These are phyloP conservation scores for Didymella segeticola DNA, from an alignment of 2,329 filamentous ascomycete genomes.

Conservation along the genomic window DNA sequence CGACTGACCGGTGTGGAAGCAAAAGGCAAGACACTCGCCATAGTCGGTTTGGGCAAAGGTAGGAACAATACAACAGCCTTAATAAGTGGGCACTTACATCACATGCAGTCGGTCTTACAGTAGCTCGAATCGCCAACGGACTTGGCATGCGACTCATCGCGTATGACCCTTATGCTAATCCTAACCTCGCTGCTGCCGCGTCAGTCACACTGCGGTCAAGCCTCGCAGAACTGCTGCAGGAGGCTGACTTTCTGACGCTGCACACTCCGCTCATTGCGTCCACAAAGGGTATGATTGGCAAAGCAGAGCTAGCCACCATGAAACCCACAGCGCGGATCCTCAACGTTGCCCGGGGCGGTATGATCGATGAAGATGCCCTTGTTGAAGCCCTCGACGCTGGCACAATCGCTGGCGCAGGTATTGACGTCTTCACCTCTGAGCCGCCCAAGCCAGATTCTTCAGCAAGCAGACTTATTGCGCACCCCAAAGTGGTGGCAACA, in stretches of 20 bases:
- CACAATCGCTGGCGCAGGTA: constrained; percentile 76
- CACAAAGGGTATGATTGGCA: constrained; percentile 75
- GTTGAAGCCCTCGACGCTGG: constrained; percentile 73
- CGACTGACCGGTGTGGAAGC: constrained; percentile 79
- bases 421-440: constrained; percentile 82
- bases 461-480: constrained; percentile 68
- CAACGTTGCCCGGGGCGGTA: constrained; percentile 81
- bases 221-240: constrained; percentile 67
- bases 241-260: constrained; percentile 78
- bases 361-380: constrained; percentile 78
- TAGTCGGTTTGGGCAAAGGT: constrained; percentile 82
- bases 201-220: constrained; percentile 68
- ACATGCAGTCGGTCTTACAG: constrained; percentile 72
- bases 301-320: constrained; percentile 72
- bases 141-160: constrained; percentile 78
- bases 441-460: constrained; percentile 67
- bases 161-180: constrained; percentile 78
- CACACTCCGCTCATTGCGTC: constrained; percentile 81
- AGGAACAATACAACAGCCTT: neutral
- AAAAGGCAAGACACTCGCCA: constrained; percentile 76
- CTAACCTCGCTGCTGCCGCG: constrained; percentile 71
- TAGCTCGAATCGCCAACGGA: constrained; percentile 79
- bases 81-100: constrained; percentile 18
- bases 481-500: constrained; percentile 76
- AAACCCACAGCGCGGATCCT: constrained; percentile 75